phyloP scores from a whole-genome alignment of 1,284 basidiomycete species.

The Pascua guehoae region DNA sequence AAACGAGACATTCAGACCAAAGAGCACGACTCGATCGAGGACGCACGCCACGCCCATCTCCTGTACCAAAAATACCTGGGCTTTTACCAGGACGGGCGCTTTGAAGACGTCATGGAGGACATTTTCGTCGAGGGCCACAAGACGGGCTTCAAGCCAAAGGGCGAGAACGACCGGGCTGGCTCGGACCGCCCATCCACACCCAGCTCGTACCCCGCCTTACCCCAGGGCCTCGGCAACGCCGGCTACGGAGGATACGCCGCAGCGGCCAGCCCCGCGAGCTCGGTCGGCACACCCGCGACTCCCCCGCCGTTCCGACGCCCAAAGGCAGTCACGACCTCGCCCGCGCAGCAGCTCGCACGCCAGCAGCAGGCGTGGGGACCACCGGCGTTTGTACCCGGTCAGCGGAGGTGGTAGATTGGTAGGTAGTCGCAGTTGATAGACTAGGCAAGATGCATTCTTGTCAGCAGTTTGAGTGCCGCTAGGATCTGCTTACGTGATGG shows the following conservation, averaged over 20 bases:
- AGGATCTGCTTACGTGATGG: too few relatives aligned
- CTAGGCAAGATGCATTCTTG: not conserved
- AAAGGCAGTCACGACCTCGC: not conserved
- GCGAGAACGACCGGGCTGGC: conserved; percentile 5
- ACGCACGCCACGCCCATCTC: conserved; percentile 81
- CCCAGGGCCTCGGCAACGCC: too few relatives aligned
- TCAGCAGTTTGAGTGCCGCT: not conserved
- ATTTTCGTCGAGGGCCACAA: conserved; percentile 56
- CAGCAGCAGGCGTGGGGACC: conserved; percentile 1
- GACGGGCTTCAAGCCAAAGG: conserved; percentile 20
- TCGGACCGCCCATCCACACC: not conserved
- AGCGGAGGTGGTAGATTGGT: conserved; percentile 7
- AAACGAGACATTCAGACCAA: conserved; percentile 88
- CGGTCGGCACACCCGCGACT: not conserved
- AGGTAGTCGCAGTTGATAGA: not conserved
- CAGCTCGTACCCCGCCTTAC: not conserved
- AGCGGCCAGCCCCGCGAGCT: not conserved
- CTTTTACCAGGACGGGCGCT: conserved; percentile 70
- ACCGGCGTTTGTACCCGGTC: conserved; percentile 8
- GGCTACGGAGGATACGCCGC: not conserved
- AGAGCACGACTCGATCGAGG: conserved; percentile 94
- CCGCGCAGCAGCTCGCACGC: not conserved
- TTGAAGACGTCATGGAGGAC: conserved; percentile 82
- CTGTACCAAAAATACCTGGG: conserved; percentile 80
- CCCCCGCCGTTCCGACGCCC: too few relatives aligned